A percentile compares a stretch with the other conserved stretches of the same genome.
These are phyloP conservation scores for Tremella mesenterica DNA, from an alignment of 768 basidiomycete species.

Conservation along the genomic window DNA sequence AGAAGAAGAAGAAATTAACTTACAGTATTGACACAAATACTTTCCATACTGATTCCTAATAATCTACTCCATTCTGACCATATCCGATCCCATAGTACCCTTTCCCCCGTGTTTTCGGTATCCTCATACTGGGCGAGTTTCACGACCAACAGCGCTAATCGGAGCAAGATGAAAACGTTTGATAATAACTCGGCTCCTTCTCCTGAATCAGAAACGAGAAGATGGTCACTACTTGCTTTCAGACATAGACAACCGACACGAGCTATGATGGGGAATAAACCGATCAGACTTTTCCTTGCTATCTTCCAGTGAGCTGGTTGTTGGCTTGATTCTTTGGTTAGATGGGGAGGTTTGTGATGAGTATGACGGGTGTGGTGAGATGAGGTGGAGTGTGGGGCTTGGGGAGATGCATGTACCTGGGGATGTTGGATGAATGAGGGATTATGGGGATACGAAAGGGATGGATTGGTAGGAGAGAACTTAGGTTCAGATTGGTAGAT, in stretches of 20 bases:
- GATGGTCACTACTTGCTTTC: slow-evolving; percentile 19
- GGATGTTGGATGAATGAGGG: too few relatives aligned
- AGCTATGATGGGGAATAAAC: slow-evolving; percentile 22
- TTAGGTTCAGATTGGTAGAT: not conserved
- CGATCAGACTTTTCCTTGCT: slow-evolving; percentile 1
- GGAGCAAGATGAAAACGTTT: slow-evolving; percentile 11
- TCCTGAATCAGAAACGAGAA: slow-evolving; percentile 21
- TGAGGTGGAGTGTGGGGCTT: too few relatives aligned
- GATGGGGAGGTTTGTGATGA: too few relatives aligned
- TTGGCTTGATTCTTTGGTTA: too few relatives aligned
- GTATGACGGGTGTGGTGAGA: too few relatives aligned
- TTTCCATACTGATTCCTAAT: slow-evolving; percentile 17
- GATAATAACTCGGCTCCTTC: slow-evolving; percentile 27
- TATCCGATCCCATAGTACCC: slow-evolving; percentile 22
- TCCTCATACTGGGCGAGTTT: not conserved
- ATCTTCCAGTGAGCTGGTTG: too few relatives aligned
- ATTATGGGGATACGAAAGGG: too few relatives aligned
- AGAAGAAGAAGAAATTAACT: slow-evolving; percentile 5
- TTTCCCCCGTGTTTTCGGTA: not conserved
- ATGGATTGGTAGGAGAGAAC: too few relatives aligned
- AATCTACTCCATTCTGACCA: slow-evolving; percentile 31
- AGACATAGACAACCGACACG: slow-evolving; percentile 18
- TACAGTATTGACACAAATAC: slow-evolving; percentile 26
- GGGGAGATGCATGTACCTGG: too few relatives aligned
- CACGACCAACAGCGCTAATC: slow-evolving; percentile 12